These are phyloP conservation scores for Rhodotorula babjevae DNA, from an alignment of 768 basidiomycete species.

Conservation along the genomic window DNA sequence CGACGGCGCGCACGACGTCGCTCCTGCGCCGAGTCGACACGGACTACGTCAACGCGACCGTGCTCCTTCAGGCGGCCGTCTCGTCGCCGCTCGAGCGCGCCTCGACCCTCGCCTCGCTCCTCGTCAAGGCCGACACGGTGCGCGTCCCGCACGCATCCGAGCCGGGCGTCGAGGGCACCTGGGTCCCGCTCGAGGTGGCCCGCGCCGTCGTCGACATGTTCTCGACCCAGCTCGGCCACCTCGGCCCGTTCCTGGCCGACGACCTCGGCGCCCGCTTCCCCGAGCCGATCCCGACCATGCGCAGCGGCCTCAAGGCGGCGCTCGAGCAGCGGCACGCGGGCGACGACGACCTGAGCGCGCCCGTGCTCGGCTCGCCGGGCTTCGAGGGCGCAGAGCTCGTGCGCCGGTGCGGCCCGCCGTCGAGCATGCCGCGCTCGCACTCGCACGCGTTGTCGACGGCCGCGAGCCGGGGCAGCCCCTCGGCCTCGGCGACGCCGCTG, in stretches of 20 bases:
- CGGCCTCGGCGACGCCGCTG: no score
- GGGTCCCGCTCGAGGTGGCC: constrained; percentile 15
- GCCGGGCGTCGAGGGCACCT: neutral
- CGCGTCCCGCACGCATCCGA: neutral
- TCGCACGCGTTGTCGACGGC: neutral
- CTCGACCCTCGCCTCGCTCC: neutral
- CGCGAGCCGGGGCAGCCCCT: neutral
- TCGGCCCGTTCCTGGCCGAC: constrained; percentile 24
- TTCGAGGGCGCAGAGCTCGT: constrained; percentile 9
- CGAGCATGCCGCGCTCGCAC: neutral
- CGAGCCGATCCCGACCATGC: constrained; percentile 21
- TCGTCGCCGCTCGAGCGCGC: constrained; percentile 7
- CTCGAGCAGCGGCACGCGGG: neutral
- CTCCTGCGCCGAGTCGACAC: constrained; percentile 25
- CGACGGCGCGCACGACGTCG: neutral
- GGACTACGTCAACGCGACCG: constrained; percentile 22
- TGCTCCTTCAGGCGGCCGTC: constrained; percentile 4
- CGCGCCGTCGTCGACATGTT: neutral
- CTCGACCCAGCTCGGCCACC: constrained; percentile 3
- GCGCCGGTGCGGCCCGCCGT: constrained; percentile 2
- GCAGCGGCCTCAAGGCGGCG: neutral
- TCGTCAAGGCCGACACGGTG: constrained; percentile 7
- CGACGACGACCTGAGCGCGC: neutral
- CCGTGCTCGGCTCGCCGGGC: constrained; percentile 1
- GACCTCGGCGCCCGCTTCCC: constrained; percentile 25